These are phyloP conservation scores for Purshia tridentata DNA, from an alignment of 306 rosid genomes.

Conservation along the genomic window DNA sequence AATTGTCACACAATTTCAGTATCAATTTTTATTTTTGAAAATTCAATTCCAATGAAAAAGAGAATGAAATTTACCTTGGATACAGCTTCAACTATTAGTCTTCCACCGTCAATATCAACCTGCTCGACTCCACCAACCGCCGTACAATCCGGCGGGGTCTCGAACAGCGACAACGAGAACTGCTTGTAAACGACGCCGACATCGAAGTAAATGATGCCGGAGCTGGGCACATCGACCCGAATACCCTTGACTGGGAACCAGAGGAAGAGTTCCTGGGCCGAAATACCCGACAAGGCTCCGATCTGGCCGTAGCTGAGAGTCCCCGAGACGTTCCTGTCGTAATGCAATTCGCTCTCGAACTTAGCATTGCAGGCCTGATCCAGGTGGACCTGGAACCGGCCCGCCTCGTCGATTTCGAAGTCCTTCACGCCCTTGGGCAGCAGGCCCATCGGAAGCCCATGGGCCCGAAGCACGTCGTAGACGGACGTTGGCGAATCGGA, in stretches of 20 bases:
- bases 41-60: not conserved
- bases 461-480: slow-evolving; percentile 56
- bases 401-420: slow-evolving; percentile 43
- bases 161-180: slow-evolving; percentile 74
- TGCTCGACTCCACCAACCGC: slow-evolving; percentile 31
- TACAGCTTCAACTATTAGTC: slow-evolving; percentile 10
- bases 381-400: slow-evolving; percentile 54
- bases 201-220: slow-evolving; percentile 80
- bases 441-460: slow-evolving; percentile 83
- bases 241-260: slow-evolving; percentile 81
- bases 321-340: slow-evolving; percentile 74
- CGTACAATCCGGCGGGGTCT: slow-evolving; percentile 70
- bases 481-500: slow-evolving; percentile 30
- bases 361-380: slow-evolving; percentile 89
- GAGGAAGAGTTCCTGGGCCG: slow-evolving; percentile 80
- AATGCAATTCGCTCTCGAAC: slow-evolving; percentile 81
- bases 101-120: not conserved
- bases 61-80: slow-evolving; percentile 37
- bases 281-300: slow-evolving; percentile 54
- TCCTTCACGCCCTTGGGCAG: slow-evolving; percentile 66
- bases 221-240: slow-evolving; percentile 74
- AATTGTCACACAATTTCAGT: not conserved
- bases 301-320: slow-evolving; percentile 58
- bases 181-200: slow-evolving; percentile 73
- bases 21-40: not conserved